A percentile compares a stretch with the other conserved stretches of the same genome.
These are phyloP conservation scores for Pseudopithomyces chartarum DNA, from an alignment of 2,329 filamentous ascomycete species.

Conservation along the genomic window DNA sequence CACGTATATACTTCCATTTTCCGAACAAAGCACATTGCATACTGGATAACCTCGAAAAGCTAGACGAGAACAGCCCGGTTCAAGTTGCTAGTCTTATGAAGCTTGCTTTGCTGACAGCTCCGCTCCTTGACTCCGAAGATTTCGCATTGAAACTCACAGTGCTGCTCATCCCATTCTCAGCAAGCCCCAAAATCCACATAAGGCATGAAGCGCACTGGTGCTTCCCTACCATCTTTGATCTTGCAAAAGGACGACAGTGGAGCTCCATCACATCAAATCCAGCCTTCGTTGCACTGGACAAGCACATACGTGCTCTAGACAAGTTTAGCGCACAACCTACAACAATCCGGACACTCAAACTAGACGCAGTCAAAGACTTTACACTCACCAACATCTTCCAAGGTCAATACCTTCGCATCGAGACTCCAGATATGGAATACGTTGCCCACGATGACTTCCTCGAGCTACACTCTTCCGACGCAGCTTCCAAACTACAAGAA, in stretches of 20 bases:
- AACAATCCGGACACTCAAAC: conserved; percentile 43
- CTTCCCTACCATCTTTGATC: conserved; percentile 51
- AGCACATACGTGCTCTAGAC: conserved; percentile 51
- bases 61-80: conserved; percentile 54
- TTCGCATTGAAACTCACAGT: conserved; percentile 49
- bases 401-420: conserved; percentile 51
- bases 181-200: conserved; percentile 58
- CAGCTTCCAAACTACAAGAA: neutral
- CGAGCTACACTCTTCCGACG: conserved; percentile 37
- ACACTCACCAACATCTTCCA: conserved; percentile 52
- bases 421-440: conserved; percentile 47
- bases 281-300: conserved; percentile 49
- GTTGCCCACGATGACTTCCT: conserved; percentile 49
- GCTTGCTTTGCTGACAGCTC: conserved; percentile 50
- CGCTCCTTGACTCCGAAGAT: conserved; percentile 41
- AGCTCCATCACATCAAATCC: conserved; percentile 43
- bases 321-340: conserved; percentile 48
- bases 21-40: conserved; percentile 38
- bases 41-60: conserved; percentile 42
- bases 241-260: conserved; percentile 45
- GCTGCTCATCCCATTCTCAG: conserved; percentile 49
- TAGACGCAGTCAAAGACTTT: conserved; percentile 51
- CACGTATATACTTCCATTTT: conserved; percentile 47
- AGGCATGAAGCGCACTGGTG: conserved; percentile 59
- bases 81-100: conserved; percentile 55